Evolutionary conservation across 2,329 filamentous ascomycete genomes (phyloP).

Genomic region (Sporothrix protearum): DNA sequence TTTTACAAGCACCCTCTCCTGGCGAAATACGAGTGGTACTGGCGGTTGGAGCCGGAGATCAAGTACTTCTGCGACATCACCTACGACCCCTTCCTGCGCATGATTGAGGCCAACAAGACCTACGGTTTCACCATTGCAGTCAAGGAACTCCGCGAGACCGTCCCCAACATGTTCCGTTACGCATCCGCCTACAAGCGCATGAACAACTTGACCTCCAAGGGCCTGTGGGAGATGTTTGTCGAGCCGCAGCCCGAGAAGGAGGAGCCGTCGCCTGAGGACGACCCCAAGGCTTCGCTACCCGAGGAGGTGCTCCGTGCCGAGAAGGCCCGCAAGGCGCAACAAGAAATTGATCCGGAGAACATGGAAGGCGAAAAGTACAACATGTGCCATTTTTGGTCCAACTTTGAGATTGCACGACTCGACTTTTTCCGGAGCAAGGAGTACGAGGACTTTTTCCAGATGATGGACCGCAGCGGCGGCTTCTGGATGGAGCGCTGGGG

Average conservation of each 20-base stretch:
- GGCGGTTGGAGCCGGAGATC: conserved; percentile 98
- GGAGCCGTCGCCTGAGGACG: conserved; percentile 56
- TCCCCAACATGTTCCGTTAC: conserved; percentile 97
- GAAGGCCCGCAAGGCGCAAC: conserved; percentile 57
- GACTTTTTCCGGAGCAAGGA: conserved; percentile 96
- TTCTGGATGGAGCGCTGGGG: conserved; percentile 99
- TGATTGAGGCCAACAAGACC: conserved; percentile 93
- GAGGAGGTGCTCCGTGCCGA: conserved; percentile 79
- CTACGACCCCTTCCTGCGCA: conserved; percentile 94
- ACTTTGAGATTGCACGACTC: conserved; percentile 94
- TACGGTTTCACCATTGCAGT: conserved; percentile 99
- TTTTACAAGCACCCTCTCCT: conserved; percentile 97
- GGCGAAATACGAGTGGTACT: conserved; percentile 99
- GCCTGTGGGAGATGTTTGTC: conserved; percentile 98
- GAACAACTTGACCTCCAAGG: conserved; percentile 85
- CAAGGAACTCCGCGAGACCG: conserved; percentile 95
- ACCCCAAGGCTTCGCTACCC: conserved; percentile 65
- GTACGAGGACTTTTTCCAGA: conserved; percentile 96
- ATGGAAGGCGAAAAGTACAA: conserved; percentile 99
- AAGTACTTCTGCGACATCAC: conserved; percentile 99
- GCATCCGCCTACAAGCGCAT: conserved; percentile 95
- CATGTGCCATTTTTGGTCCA: conserved; percentile 99
- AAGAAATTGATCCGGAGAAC: conserved; percentile 79
- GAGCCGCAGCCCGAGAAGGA: conserved; percentile 69
- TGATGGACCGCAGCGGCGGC: conserved; percentile 96